A percentile compares a stretch with the other conserved stretches of the same genome.
Evolutionary conservation across 176 grass and related monocot genomes (phyloP).

Genomic region (Cymbopogon citratus): DNA sequence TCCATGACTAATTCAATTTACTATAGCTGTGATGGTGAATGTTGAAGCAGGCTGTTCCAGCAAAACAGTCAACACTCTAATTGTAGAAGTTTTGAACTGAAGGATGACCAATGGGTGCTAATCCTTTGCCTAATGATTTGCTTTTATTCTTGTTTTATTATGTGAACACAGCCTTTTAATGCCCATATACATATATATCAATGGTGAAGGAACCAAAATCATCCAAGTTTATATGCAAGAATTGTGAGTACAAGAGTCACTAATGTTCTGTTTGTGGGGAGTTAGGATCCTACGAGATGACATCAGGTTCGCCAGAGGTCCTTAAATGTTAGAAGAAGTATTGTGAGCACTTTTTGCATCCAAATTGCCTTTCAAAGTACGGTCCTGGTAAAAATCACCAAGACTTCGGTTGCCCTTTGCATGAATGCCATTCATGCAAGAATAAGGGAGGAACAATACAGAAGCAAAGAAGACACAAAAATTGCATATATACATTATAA

Average conservation of each 20-base stretch:
- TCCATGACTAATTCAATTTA: too few species aligned
- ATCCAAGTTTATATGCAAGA: conserved; percentile 29
- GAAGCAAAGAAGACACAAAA: too few species aligned
- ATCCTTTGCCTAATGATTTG: conserved; percentile 2
- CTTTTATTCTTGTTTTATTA: conserved; percentile 11
- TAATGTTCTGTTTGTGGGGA: neutral
- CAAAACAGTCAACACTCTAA: too few species aligned
- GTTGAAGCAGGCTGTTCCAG: too few species aligned
- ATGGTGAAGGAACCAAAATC: conserved; percentile 1
- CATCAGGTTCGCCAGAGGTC: neutral
- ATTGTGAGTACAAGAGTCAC: conserved; percentile 9
- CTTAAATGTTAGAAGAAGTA: neutral
- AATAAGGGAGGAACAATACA: neutral
- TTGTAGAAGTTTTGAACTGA: neutral
- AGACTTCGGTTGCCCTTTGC: neutral
- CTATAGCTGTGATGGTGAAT: too few species aligned
- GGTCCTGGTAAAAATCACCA: neutral
- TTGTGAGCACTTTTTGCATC: conserved; percentile 21
- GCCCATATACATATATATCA: neutral
- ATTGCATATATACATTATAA: too few species aligned
- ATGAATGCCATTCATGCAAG: conserved; percentile 24
- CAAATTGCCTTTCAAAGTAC: neutral
- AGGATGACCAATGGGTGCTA: neutral
- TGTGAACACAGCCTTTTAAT: neutral
- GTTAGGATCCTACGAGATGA: neutral